These are phyloP conservation scores for Microsporum canis DNA, from an alignment of 2,329 filamentous ascomycete species.

Conservation along the genomic window DNA sequence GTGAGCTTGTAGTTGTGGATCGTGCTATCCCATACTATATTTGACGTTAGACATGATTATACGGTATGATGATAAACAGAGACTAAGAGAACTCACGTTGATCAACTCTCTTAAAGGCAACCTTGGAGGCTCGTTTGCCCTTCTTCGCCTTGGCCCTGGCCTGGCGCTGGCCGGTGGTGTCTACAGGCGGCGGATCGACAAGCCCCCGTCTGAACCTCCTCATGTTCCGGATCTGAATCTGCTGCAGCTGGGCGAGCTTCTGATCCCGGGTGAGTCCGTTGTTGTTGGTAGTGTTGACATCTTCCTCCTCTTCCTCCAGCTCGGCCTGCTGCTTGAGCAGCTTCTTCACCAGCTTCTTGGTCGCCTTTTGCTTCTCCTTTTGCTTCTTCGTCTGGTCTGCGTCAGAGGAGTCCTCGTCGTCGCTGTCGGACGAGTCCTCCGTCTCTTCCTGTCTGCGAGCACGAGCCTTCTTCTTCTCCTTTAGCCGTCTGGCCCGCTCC, in stretches of 20 bases:
- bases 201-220: slow-evolving; percentile 7
- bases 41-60: not conserved
- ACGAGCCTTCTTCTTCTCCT: slow-evolving; percentile 6
- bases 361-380: slow-evolving; percentile 20
- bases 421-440: slow-evolving; percentile 10
- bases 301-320: slow-evolving; percentile 22
- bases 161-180: slow-evolving; percentile 17
- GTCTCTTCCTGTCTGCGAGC: slow-evolving; percentile 3
- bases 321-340: slow-evolving; percentile 23
- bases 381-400: slow-evolving; percentile 20
- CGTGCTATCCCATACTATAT: slow-evolving; percentile 40
- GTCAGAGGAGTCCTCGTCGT: slow-evolving; percentile 17
- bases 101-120: slow-evolving; percentile 60
- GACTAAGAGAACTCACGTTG: slow-evolving; percentile 33
- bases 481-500: not conserved
- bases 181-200: not conserved
- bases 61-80: not conserved
- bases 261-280: slow-evolving; percentile 6
- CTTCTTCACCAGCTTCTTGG: slow-evolving; percentile 30
- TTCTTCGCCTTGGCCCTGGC: slow-evolving; percentile 29
- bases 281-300: slow-evolving; percentile 15
- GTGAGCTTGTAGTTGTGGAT: slow-evolving; percentile 57
- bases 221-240: not conserved
- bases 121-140: slow-evolving; percentile 41
- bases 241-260: slow-evolving; percentile 15